Percentiles rank a stretch among this genome's conserved stretches.
Conservation (phyloP, 768 basidiomycete species). For the Pisolithus microcarpus region DNA sequence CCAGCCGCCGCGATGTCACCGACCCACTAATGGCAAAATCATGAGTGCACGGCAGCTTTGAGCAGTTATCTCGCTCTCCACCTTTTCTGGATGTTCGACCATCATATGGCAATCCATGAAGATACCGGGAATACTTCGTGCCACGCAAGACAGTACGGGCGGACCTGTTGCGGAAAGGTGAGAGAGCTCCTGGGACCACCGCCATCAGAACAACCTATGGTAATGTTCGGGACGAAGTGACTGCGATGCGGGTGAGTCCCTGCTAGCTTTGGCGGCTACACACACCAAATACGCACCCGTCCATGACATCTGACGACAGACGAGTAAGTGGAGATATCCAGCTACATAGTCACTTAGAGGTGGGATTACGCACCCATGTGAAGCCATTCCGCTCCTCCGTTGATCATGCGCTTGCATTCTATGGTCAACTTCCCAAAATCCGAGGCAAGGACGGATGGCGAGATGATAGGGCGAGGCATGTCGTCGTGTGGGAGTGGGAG, state of each 20-base stretch:
- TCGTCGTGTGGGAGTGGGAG: conserved; percentile 2
- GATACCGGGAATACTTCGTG: conserved; percentile 83
- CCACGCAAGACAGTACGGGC: conserved; percentile 79
- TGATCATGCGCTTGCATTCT: conserved; percentile 96
- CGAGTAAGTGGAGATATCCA: conserved; percentile 1
- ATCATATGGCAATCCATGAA: conserved; percentile 99
- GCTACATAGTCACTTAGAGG: conserved; percentile 7
- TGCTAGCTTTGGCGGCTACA: not conserved
- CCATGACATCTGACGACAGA: conserved; percentile 83
- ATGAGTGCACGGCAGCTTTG: not conserved
- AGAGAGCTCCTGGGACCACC: conserved; percentile 2
- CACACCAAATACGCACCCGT: conserved; percentile 54
- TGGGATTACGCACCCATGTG: conserved; percentile 71
- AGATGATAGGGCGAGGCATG: conserved; percentile 90
- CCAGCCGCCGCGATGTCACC: conserved; percentile 93
- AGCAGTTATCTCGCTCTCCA: conserved; percentile 20
- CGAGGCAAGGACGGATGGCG: conserved; percentile 93
- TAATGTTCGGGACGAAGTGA: conserved; percentile 98
- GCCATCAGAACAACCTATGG: conserved; percentile 63
- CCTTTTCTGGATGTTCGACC: conserved; percentile 90
- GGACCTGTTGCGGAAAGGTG: conserved; percentile 47
- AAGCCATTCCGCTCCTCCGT: conserved; percentile 92
- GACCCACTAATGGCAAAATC: conserved; percentile 65
- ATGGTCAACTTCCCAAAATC: conserved; percentile 93
- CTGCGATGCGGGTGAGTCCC: conserved; percentile 33